A percentile compares a stretch with the other conserved stretches of the same genome.
Evolutionary conservation across 2,329 filamentous ascomycete genomes (phyloP).

Genomic region (Lachnellula hyalina): DNA sequence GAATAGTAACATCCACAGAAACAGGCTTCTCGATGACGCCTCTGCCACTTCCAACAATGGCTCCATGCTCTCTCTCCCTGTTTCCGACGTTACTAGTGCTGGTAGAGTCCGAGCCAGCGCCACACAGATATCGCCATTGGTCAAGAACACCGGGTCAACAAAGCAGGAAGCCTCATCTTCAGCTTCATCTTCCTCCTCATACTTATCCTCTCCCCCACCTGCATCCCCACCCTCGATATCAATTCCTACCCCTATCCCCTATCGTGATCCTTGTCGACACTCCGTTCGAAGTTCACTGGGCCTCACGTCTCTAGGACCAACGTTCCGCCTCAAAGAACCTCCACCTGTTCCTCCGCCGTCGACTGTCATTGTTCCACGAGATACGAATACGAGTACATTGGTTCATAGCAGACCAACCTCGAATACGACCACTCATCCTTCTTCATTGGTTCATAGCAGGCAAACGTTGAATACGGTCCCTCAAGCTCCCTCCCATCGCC

Average conservation of each 20-base stretch:
- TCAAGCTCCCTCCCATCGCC: background rate
- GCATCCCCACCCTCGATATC: background rate
- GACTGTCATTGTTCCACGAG: background rate
- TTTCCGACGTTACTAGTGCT: no score
- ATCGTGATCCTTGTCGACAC: background rate
- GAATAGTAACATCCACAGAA: background rate
- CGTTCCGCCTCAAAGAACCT: background rate
- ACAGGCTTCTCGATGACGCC: slow-evolving; percentile 4
- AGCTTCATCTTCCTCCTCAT: background rate
- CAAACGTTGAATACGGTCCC: background rate
- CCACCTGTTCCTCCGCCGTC: background rate
- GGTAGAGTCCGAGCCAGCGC: no score
- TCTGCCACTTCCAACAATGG: no score
- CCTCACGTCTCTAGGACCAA: background rate
- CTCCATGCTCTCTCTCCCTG: no score
- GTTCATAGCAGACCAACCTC: no score
- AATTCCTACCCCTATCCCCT: background rate
- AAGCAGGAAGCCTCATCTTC: background rate
- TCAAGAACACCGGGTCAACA: no score
- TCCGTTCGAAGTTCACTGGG: background rate
- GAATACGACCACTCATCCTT: no score
- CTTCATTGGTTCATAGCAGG: background rate
- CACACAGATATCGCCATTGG: no score
- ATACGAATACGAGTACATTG: no score
- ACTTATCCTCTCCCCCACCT: background rate